Evolutionary conservation across 2,329 filamentous ascomycete genomes (phyloP), one percentile per base, ranked within the genome.

Genomic region (Pezicula neosporulosa): DNA sequence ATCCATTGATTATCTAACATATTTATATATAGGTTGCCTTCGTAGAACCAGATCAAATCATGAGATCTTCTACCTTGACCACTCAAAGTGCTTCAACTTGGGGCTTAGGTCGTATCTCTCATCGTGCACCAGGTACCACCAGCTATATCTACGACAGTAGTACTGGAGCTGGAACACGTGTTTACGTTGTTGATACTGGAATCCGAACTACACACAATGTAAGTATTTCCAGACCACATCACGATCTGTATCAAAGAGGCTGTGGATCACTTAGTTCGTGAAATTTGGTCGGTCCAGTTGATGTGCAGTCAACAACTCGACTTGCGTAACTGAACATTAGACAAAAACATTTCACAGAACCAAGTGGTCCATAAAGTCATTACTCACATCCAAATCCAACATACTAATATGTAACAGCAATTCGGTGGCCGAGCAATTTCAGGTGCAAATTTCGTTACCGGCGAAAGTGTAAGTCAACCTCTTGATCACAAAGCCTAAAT

Each of bases 141-240:
- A 56, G 18, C 27, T 63, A 60, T 50, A 41, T 57, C 33, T 64
- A 65, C 39, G 58, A 62, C 21, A 47, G 24, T 27, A 46, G 52
- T 44, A 60, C 59, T 38, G 65, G 64, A 15, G 39, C 48, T 10
- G 61, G 66, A 13, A 58, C 57, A 15, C 62, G 54, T 35, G 56
- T 48, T 24, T 68, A 67, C 38, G 51, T 66, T 30, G 49, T 67
- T 37, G 64, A 67, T 45, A 67, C 63, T 38, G 60, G 61, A 10
- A 51, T 64, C 36, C 47, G 60, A 35, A 50, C 56, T 7, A 52
- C 39, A 15, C 49, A 51, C 35, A 21, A 18, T 35, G 55, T 44
- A 6, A 44, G 43, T 27, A 24, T 24, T 24, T 24, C 24, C 24
- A 24, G 6, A 6, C 24, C 24, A 6, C 24, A 24, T 24, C 5